A percentile compares a stretch with the other conserved stretches of the same genome.
phyloP scores from a whole-genome alignment of 352 stramenopile species.

The Globisporangium nodosum region DNA sequence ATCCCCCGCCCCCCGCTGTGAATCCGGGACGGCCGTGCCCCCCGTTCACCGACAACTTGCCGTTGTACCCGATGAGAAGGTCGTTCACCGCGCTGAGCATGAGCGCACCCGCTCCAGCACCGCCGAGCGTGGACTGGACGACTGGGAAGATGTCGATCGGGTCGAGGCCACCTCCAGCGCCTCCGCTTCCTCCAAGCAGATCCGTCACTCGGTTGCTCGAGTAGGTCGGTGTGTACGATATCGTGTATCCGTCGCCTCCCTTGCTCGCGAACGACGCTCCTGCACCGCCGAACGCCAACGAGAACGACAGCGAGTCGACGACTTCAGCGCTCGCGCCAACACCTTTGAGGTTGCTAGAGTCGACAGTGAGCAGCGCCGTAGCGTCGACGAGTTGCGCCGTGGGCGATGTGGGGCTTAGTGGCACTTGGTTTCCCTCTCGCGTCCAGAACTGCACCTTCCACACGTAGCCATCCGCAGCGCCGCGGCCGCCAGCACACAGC shows the following conservation, averaged over 20 bases:
- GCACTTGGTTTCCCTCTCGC: slow-evolving; percentile 67
- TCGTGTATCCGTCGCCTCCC: slow-evolving; percentile 51
- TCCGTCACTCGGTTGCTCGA: slow-evolving; percentile 53
- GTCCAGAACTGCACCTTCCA: slow-evolving; percentile 93
- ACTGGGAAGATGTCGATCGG: slow-evolving; percentile 77
- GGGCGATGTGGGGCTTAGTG: slow-evolving; percentile 68
- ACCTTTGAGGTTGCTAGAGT: slow-evolving; percentile 32
- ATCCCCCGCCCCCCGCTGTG: slow-evolving; percentile 55
- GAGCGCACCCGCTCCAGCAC: slow-evolving; percentile 85
- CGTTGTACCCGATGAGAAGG: slow-evolving; percentile 82
- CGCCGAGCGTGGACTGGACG: slow-evolving; percentile 74
- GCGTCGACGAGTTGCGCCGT: slow-evolving; percentile 21
- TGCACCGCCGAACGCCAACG: slow-evolving; percentile 85
- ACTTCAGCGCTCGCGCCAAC: slow-evolving; percentile 53
- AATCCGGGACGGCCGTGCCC: slow-evolving; percentile 39
- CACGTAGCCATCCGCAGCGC: slow-evolving; percentile 69
- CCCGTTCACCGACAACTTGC: slow-evolving; percentile 74
- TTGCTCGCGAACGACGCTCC: slow-evolving; percentile 59
- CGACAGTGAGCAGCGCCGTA: slow-evolving; percentile 32
- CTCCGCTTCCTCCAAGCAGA: slow-evolving; percentile 90
- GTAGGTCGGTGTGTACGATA: slow-evolving; percentile 24
- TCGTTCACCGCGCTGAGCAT: slow-evolving; percentile 92
- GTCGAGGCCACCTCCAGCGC: slow-evolving; percentile 74
- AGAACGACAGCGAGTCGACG: slow-evolving; percentile 79
- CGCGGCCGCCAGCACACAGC: slow-evolving; percentile 76